A percentile compares a stretch with the other conserved stretches of the same genome.
Conservation (phyloP, 1,284 basidiomycete genomes). For the Xerocomus subilludens region DNA sequence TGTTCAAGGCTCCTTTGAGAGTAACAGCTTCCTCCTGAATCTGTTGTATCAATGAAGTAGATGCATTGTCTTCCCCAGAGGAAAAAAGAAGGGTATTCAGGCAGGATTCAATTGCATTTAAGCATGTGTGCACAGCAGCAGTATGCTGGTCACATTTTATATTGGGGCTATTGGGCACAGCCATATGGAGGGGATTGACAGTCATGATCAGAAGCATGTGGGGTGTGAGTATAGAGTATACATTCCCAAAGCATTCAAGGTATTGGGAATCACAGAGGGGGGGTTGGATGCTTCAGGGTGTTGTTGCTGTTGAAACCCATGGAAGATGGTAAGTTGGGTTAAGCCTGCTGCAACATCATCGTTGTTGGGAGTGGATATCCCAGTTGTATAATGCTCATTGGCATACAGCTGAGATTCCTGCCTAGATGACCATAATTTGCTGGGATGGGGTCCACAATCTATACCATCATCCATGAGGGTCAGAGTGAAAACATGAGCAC, state of each 20-base stretch:
- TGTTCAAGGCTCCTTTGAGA: not conserved
- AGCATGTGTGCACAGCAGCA: not conserved
- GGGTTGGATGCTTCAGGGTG: not conserved
- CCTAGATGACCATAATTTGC: not conserved
- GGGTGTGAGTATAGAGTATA: not conserved
- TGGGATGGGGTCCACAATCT: not conserved
- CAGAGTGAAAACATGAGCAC: not conserved
- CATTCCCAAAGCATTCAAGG: not conserved
- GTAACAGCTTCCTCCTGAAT: not conserved
- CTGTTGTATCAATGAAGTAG: not conserved
- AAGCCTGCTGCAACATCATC: not conserved
- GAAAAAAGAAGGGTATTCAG: not conserved
- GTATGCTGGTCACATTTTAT: not conserved
- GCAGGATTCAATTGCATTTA: not conserved
- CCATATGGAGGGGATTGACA: not conserved
- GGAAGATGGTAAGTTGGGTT: not conserved
- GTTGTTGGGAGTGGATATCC: not conserved
- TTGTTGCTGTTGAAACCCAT: not conserved
- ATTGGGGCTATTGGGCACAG: not conserved
- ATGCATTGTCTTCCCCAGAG: not conserved
- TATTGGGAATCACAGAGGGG: not conserved
- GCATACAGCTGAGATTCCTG: not conserved
- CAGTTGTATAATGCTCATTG: not conserved
- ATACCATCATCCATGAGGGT: not conserved
- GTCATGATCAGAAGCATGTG: not conserved